phyloP scores from a whole-genome alignment of 2,329 filamentous ascomycete species.

The Aspergillus ruber region DNA sequence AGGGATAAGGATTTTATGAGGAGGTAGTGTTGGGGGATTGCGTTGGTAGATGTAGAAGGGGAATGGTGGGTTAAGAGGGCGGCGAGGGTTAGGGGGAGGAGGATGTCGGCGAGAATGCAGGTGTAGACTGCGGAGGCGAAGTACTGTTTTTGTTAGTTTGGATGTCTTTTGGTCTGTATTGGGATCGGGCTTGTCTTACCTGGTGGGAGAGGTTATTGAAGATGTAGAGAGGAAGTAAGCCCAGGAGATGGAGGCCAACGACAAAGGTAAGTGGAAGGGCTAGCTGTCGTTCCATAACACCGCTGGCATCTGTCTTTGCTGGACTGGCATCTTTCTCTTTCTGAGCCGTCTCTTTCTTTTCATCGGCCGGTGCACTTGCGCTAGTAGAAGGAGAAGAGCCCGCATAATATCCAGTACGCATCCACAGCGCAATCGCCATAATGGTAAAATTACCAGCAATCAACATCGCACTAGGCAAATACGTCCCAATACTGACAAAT shows the following conservation, averaged over 20 bases:
- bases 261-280: slow-evolving; percentile 62
- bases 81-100: slow-evolving; percentile 54
- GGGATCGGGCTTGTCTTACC: slow-evolving; percentile 44
- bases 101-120: slow-evolving; percentile 51
- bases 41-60: slow-evolving; percentile 24
- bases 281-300: slow-evolving; percentile 34
- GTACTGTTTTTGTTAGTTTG: slow-evolving; percentile 39
- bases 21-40: slow-evolving; percentile 57
- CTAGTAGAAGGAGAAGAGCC: slow-evolving; percentile 9
- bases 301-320: slow-evolving; percentile 12
- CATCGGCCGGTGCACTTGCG: slow-evolving; percentile 20
- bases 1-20: slow-evolving; percentile 87
- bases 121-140: slow-evolving; percentile 53
- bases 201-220: slow-evolving; percentile 67
- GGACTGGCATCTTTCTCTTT: slow-evolving; percentile 10
- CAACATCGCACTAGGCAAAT: slow-evolving; percentile 95
- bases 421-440: slow-evolving; percentile 90
- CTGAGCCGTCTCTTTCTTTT: slow-evolving; percentile 22
- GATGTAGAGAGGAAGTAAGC: slow-evolving; percentile 73
- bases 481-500: slow-evolving; percentile 97
- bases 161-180: background rate
- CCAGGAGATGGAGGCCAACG: slow-evolving; percentile 65
- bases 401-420: slow-evolving; percentile 64
- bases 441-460: slow-evolving; percentile 92
- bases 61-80: slow-evolving; percentile 43